Conservation (phyloP, 306 rosid genomes). For the Vachellia pachyceras region DNA sequence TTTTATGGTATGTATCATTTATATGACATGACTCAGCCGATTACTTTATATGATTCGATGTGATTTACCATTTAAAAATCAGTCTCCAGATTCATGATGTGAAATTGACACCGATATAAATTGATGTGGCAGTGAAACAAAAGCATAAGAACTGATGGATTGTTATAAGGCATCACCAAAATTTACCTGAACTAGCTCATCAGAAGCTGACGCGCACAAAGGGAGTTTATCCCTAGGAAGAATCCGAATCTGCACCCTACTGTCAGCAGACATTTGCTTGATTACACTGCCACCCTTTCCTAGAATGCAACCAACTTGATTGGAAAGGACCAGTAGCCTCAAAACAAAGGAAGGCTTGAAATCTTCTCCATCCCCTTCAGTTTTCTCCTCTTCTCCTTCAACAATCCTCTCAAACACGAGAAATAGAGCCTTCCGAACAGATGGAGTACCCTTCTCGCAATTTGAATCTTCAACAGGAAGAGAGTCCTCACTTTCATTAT, state of each 20-base stretch:
- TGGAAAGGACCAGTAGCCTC: constrained; percentile 75
- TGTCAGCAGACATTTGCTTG: constrained; percentile 84
- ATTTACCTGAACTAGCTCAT: constrained; percentile 91
- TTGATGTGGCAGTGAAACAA: not conserved
- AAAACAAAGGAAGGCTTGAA: constrained; percentile 48
- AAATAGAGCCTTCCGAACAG: constrained; percentile 66
- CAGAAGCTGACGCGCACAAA: constrained; percentile 58
- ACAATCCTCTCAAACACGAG: constrained; percentile 71
- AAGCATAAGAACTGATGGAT: not conserved
- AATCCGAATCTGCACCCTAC: constrained; percentile 88
- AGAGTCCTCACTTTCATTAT: constrained; percentile 47
- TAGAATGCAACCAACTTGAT: constrained; percentile 87
- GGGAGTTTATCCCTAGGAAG: constrained; percentile 91
- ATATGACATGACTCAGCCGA: not conserved
- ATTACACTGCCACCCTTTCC: constrained; percentile 94
- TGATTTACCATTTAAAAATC: not conserved
- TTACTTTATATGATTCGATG: not conserved
- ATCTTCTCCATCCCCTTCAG: constrained; percentile 55
- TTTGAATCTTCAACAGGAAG: constrained; percentile 41
- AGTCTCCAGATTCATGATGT: not conserved
- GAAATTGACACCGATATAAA: not conserved
- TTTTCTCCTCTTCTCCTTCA: constrained; percentile 56
- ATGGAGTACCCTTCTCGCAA: constrained; percentile 42
- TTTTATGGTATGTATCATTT: not conserved
- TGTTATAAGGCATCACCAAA: constrained; percentile 3